These are phyloP conservation scores for Pythium oligandrum DNA, from an alignment of 352 stramenopile genomes.

Conservation along the genomic window DNA sequence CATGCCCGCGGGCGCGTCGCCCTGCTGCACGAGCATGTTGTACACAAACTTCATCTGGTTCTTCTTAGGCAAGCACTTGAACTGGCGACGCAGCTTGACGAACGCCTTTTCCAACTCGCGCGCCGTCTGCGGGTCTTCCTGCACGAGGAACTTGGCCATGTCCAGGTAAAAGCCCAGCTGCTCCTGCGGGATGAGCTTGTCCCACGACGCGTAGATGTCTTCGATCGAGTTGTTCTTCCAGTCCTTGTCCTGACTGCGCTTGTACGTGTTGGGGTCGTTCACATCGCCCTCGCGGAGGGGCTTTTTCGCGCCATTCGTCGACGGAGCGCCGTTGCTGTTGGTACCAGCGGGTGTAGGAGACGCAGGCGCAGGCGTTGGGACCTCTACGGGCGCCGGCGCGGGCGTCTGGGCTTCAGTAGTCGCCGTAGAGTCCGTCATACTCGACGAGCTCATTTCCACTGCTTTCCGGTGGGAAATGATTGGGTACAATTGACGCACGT, in stretches of 20 bases:
- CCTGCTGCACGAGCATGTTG: constrained; percentile 69
- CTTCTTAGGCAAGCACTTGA: constrained; percentile 90
- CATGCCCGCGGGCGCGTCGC: constrained; percentile 35
- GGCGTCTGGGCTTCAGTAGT: not conserved
- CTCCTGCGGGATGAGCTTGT: constrained; percentile 69
- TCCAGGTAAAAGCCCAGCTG: constrained; percentile 69
- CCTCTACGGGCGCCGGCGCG: not conserved
- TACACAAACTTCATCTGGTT: constrained; percentile 89
- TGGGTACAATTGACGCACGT: constrained; percentile 3
- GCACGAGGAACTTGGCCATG: constrained; percentile 81
- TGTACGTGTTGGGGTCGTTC: constrained; percentile 85
- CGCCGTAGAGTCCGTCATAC: not conserved
- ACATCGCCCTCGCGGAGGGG: constrained; percentile 32
- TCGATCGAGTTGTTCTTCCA: constrained; percentile 84
- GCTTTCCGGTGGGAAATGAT: constrained; percentile 4
- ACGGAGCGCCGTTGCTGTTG: constrained; percentile 2
- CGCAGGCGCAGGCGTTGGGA: not conserved
- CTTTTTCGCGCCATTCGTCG: constrained; percentile 18
- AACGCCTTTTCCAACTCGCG: constrained; percentile 84
- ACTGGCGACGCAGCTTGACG: constrained; percentile 71
- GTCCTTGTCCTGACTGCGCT: constrained; percentile 67
- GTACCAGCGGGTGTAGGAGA: not conserved
- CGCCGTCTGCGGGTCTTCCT: constrained; percentile 62
- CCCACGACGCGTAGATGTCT: constrained; percentile 85
- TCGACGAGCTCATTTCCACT: not conserved